A percentile compares a stretch with the other conserved stretches of the same genome.
Conservation (phyloP, 2,329 filamentous ascomycete genomes). For the Elsinoe batatas region DNA sequence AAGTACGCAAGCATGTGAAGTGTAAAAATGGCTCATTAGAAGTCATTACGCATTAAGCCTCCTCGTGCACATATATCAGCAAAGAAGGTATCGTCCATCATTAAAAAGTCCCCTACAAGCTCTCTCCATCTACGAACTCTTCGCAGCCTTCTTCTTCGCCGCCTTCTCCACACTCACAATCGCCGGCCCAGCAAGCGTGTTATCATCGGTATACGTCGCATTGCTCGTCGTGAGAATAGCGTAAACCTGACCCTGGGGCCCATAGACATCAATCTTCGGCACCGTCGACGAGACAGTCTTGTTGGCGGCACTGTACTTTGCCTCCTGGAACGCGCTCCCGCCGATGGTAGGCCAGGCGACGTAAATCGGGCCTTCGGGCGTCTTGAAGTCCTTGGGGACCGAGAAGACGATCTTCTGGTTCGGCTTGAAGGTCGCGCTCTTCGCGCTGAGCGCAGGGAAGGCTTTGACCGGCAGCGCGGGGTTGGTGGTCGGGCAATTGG, state of each 20-base stretch:
- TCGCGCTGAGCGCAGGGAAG: conserved; percentile 19
- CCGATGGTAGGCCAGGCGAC: conserved; percentile 20
- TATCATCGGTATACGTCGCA: conserved; percentile 20
- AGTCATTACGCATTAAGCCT: no score
- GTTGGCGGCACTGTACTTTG: conserved; percentile 15
- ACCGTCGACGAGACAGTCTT: conserved; percentile 9
- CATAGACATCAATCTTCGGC: conserved; percentile 13
- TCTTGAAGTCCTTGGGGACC: conserved; percentile 17
- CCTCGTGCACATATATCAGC: no score
- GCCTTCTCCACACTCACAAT: conserved; percentile 14
- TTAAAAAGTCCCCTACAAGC: not conserved
- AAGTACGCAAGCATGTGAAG: no score
- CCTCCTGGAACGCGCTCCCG: conserved; percentile 19
- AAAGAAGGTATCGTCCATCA: no score
- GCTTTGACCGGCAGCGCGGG: conserved; percentile 48
- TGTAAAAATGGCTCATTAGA: no score
- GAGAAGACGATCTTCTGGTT: conserved; percentile 18
- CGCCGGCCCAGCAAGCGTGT: conserved; percentile 24
- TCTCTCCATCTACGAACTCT: not conserved
- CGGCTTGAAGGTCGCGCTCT: conserved; percentile 5
- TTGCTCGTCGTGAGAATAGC: conserved; percentile 20
- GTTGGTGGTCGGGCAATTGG: conserved; percentile 46
- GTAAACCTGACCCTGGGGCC: conserved; percentile 19
- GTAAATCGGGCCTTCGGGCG: conserved; percentile 21
- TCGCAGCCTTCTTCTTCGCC: not conserved